Evolutionary conservation across 129 eudicot species (phyloP), one percentile per base, ranked within the genome.

Genomic region (Pseudognaphalium luteoalbum): DNA sequence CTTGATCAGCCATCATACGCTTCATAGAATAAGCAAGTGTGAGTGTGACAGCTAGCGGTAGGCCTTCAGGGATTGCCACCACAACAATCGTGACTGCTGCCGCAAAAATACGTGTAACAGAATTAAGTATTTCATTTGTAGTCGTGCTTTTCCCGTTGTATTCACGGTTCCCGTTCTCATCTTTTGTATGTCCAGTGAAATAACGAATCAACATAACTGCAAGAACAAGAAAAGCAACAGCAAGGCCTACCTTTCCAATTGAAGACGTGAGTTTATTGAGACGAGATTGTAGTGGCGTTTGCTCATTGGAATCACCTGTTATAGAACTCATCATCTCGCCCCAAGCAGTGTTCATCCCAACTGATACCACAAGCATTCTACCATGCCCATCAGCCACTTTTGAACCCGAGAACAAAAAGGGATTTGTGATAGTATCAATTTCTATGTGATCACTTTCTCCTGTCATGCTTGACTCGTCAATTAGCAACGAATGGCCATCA

Each of bases 11-110:
- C 92, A 80, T 85, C 92, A 88, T 85, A 16, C 70, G 17, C 47
- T 65, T 65, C 70, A 65, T 32, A 3, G 70, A 65, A 65, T 65
- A 65, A 32, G 70, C 70, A 7, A 65, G 70, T 9, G 70, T 32
- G 11, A 65, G 70, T 0, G 70, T 65, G 70, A 65, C 88, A 17
- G 91, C 89, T 65, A 89, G 76, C 1, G 95, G 88, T 12, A 89
- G 89, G 1, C 89, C 91, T 74, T 89, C 95, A 0, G 91, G 86
- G 44, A 89, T 86, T 12, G 95, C 95, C 50, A 89, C 89, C 52
- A 86, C 91, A 10, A 80, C 91, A 29, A 64, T 64, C 41, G 69
- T 64, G 9, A 64, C 69, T 16, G 69, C 69, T 4, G 69, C 69
- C n/a, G 69, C 15, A 0, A 64, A 64, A 64, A 64, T 64, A 65